A percentile compares a stretch with the other conserved stretches of the same genome.
Evolutionary conservation across 805 yeast genomes (phyloP).

Genomic region (Kuraishia capsulata): DNA sequence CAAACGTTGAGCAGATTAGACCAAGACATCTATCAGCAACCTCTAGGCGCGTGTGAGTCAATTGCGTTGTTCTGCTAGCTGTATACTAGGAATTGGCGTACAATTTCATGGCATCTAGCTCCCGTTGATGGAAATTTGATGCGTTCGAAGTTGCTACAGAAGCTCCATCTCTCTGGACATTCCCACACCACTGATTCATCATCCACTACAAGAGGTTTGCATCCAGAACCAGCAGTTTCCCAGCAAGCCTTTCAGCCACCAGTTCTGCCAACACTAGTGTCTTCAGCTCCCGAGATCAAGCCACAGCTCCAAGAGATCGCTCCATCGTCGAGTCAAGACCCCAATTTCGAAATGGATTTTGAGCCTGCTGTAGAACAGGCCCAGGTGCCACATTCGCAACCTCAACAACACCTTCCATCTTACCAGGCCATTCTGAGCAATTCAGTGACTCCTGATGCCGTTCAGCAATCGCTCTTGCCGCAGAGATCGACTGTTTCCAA

Average conservation of each 20-base stretch:
- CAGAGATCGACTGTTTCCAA: slow-evolving; percentile 26
- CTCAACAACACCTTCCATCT: not conserved
- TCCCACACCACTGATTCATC: not conserved
- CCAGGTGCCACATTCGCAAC: not conserved
- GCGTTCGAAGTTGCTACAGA: slow-evolving; percentile 3
- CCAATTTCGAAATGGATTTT: not conserved
- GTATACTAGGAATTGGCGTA: no score
- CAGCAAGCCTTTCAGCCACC: no score
- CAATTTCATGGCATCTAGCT: no score
- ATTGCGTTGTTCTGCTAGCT: no score
- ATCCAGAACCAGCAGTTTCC: no score
- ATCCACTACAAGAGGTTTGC: no score
- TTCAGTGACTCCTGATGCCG: not conserved
- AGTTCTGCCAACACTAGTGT: no score
- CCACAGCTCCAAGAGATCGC: slow-evolving; percentile 1
- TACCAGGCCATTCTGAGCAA: not conserved
- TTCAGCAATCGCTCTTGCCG: slow-evolving; percentile 3
- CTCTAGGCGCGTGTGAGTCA: no score
- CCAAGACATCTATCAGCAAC: no score
- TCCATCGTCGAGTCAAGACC: not conserved
- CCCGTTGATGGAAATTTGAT: no score
- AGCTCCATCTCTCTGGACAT: slow-evolving; percentile 2
- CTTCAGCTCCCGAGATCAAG: no score
- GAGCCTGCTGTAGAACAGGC: not conserved
- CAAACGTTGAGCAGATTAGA: no score